Evolutionary conservation across 768 basidiomycete genomes (phyloP), one percentile per base, ranked within the genome.

Genomic region (Chiua virens): DNA sequence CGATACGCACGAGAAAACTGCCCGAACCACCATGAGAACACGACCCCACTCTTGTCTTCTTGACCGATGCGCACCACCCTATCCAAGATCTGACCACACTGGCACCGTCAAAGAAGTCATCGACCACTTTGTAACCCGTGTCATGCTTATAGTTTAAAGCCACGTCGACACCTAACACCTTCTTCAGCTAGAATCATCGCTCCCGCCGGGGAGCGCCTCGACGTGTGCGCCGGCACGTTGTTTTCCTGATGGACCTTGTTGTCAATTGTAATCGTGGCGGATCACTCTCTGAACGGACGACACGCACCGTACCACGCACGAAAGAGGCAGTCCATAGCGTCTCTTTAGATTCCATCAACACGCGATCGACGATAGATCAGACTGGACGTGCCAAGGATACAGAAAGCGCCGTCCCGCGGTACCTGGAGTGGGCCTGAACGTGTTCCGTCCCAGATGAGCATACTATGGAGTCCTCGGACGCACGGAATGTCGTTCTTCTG

Each of bases 91-190:
- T 91, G 87, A 66, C 83, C 84, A 25, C 83, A 30, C 5, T 30
- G 30, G 30, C 87, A 53, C 90, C 89, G 66, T 92, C 90, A 59
- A 93, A 93, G 67, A 75, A 92, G 1, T 87, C 87, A 56, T 95
- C 89, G 20, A 92, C 68, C 71, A 10, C 7, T 14, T 13, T 30
- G 30, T 30, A 7, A 73, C 93, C 96, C 15, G 76, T 80, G 22
- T 76, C 67, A 62, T 80, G 81, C 72, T 95, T 98, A 74, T 97
- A 97, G 66, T 97, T 89, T 62, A 97, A 71, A 3, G 86, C 89
- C 47, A 79, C 80, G 54, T 92, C 87, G 39, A 92, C 85, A n/a
- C 92, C 92, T 10, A 96, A 67, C 42, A 94, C 90, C 36, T 83
- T 77, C 66, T 83, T 79, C 18, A 98, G 80, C 86, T 90, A 93